Base-by-base conservation (phyloP, 179 eudicot genomes). In the Corrigiola litoralis region DNA sequence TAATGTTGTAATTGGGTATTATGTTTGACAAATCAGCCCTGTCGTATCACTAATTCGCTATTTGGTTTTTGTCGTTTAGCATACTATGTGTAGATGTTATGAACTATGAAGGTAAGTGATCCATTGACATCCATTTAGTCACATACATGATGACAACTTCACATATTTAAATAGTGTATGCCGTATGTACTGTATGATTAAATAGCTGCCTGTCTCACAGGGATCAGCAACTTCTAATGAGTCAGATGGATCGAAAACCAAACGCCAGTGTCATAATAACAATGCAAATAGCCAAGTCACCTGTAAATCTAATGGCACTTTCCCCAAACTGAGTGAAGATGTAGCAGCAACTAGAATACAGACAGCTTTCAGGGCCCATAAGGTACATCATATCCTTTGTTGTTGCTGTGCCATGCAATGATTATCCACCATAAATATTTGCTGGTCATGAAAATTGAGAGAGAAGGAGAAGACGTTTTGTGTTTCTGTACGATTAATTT, bases 271-370 rank as follows among this genome's bases (percentile, higher is more conserved):
- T 47, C 61, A 63, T 41, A 73, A 75, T 68, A 72, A 66, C 27
- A 31, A 75, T 29, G 58, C 65, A 33, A 79, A 73, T 68, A 78
- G 72, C 72, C 59, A 23, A 47, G 40, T 72, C 51, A 58, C n/a
- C 60, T 24, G 63, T 24, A 69, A 66, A 68, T 58, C 55, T 44
- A 45, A 62, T 46, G 77, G 72, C 20, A 29, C 70, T 51, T 50
- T 13, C 66, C 56, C 42, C 16, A 41, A 66, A 50, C 62, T 70
- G 41, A 67, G 65, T 49, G 91, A 94, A 74, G 81, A 87, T 67
- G 52, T 68, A 40, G 97, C 99, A 47, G 99, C 97, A 24, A 81
- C 64, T 40, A 82, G 68, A 61, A 90, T 94, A 75, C 99, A 90
- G 78, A 83, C 90, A 68, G 85, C 95, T 54, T 84, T 81, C 69